Base-by-base conservation (phyloP, 2,329 filamentous ascomycete genomes). In the Botryosphaeria dothidea region DNA sequence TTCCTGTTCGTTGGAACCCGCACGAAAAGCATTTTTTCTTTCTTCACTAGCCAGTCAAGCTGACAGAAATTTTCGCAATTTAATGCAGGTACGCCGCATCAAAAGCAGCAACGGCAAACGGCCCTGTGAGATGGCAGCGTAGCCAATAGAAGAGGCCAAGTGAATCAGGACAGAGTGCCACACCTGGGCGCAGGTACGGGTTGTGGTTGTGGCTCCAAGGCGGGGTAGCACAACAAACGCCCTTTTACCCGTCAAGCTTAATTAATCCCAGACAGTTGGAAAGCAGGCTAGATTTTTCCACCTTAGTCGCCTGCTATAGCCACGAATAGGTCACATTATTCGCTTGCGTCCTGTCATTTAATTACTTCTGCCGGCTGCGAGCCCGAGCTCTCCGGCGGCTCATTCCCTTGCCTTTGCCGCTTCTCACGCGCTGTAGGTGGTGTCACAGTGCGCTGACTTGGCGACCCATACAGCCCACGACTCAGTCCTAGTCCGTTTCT, bases 181-280 rank as follows among this genome's bases (percentile, higher is more conserved):
- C 54, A 27, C 19, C 17, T 13, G 21, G 54, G 25, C 56, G 41
- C 56, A 60, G 56, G 56, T 60, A 60, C 56, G 27, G n/a, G n/a
- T 15, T n/a, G 31, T n/a, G 31, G 51, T 15, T 54, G 52, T 57
- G 52, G 54, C 38, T 58, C 54, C 25, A 31, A 46, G 56, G 56
- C 56, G 56, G 56, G 56, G 56, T 60, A 60, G 56, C 56, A 46
- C 41, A n/a, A n/a, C n/a, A 46, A 38, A 46, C 38, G 27, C 41
- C n/a, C 25, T 34, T 60, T 60, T 60, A 60, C 41, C 56, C 56
- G 56, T 60, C 41, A 48, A 46, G 41, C 56, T 58, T 60, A 60
- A 60, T 60, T 23, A 45, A 60, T 36, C 56, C 56, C 56, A 60
- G 43, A 60, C 56, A 34, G 23, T n/a, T 60, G 27, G 41, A n/a